Conservation (phyloP, 208 protist species). For the Phytomonas francai region DNA sequence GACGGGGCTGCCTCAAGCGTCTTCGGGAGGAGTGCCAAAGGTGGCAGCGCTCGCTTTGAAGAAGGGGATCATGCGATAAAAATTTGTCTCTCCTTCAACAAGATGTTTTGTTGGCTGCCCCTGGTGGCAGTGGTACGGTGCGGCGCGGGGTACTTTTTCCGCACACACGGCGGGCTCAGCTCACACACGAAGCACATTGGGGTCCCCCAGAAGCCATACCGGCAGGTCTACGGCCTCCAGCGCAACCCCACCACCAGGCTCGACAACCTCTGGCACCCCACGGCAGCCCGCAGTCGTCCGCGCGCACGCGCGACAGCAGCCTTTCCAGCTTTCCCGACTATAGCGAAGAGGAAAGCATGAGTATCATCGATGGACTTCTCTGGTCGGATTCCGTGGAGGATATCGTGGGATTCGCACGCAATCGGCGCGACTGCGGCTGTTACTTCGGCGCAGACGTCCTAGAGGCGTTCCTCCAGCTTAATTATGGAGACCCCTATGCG, state of each 20-base stretch:
- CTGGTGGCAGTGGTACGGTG: slow-evolving; percentile 71
- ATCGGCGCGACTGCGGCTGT: slow-evolving; percentile 62
- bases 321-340: neutral
- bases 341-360: slow-evolving; percentile 27
- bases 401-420: slow-evolving; percentile 39
- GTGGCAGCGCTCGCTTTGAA: neutral
- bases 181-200: slow-evolving; percentile 41
- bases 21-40: no score
- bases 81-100: slow-evolving; percentile 70
- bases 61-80: slow-evolving; percentile 10
- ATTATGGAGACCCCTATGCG: slow-evolving; percentile 36
- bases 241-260: slow-evolving; percentile 10
- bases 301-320: slow-evolving; percentile 10
- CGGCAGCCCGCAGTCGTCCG: slow-evolving; percentile 17
- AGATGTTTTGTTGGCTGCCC: slow-evolving; percentile 80
- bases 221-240: slow-evolving; percentile 53
- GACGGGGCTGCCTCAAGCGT: no score
- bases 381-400: slow-evolving; percentile 98
- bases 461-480: slow-evolving; percentile 52
- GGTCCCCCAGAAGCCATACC: slow-evolving; percentile 32
- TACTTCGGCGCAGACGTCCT: slow-evolving; percentile 72
- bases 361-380: slow-evolving; percentile 98
- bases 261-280: slow-evolving; percentile 12
- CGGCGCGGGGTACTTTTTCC: slow-evolving; percentile 69
- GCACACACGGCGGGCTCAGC: slow-evolving; percentile 78